These are phyloP conservation scores for Oryza officinalis DNA, from an alignment of 176 grass and related monocot genomes.

Conservation along the genomic window DNA sequence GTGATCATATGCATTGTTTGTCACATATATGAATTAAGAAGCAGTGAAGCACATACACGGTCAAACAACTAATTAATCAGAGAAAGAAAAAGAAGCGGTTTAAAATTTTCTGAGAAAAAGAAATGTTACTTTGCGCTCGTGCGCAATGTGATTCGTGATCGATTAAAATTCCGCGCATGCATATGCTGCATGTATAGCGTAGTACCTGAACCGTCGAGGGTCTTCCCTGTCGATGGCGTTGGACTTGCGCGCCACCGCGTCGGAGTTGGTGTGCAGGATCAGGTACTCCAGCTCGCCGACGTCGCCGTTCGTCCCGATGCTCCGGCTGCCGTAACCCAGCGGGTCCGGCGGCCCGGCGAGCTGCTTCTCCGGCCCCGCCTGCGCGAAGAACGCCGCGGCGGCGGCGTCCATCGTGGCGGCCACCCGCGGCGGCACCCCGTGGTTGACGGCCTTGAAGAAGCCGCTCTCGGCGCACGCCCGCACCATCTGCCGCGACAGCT, in stretches of 20 bases:
- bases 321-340: conserved; percentile 77
- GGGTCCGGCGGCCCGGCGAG: conserved; percentile 70
- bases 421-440: conserved; percentile 50
- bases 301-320: conserved; percentile 77
- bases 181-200: background rate
- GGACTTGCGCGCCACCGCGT: conserved; percentile 56
- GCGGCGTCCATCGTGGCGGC: conserved; percentile 49
- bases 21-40: background rate
- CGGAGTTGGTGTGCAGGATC: conserved; percentile 64
- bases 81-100: background rate
- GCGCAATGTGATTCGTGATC: background rate
- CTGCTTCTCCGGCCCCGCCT: conserved; percentile 49
- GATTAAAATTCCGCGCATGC: background rate
- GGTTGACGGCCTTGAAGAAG: conserved; percentile 94
- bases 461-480: conserved; percentile 62
- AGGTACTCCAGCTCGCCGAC: conserved; percentile 92
- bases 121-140: background rate
- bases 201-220: conserved; percentile 82
- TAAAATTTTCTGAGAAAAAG: background rate
- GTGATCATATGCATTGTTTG: background rate
- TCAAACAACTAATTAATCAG: background rate
- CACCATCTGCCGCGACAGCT: conserved; percentile 50
- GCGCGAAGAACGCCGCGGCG: conserved; percentile 58
- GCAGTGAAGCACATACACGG: background rate
- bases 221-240: conserved; percentile 49